Conservation (phyloP, 2,329 filamentous ascomycete species). For the Sporothrix phasma region DNA sequence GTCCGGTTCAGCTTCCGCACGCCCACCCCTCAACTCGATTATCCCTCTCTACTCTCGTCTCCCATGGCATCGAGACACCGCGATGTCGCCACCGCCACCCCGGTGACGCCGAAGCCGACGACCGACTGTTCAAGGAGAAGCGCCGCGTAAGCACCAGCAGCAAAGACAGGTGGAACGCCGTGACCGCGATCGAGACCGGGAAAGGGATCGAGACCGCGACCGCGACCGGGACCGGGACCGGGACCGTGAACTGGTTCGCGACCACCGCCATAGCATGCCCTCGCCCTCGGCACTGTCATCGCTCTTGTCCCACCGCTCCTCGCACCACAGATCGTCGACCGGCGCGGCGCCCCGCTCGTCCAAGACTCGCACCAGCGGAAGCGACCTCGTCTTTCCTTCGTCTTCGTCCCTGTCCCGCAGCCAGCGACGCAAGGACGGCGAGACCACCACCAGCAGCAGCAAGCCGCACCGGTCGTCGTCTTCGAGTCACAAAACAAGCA, state of each 20-base stretch:
- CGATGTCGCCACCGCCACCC: slow-evolving; percentile 5
- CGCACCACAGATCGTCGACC: slow-evolving; percentile 9
- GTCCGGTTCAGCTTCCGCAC: not conserved
- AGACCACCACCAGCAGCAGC: not conserved
- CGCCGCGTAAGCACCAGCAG: slow-evolving; percentile 10
- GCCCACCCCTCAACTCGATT: not conserved
- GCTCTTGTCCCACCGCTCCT: slow-evolving; percentile 10
- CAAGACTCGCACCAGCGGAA: slow-evolving; percentile 14
- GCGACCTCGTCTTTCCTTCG: slow-evolving; percentile 14
- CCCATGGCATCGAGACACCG: slow-evolving; percentile 12
- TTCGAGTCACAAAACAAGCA: slow-evolving; percentile 4
- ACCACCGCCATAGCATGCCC: slow-evolving; percentile 8
- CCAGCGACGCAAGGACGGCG: slow-evolving; percentile 6
- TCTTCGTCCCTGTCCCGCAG: slow-evolving; percentile 7
- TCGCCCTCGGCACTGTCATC: slow-evolving; percentile 15
- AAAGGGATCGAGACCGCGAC: not conserved
- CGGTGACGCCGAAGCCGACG: slow-evolving; percentile 9
- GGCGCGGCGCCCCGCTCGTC: slow-evolving; percentile 1
- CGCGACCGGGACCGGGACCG: not conserved
- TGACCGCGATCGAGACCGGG: not conserved
- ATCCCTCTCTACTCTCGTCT: not conserved
- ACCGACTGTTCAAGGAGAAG: slow-evolving; percentile 10
- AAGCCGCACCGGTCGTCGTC: slow-evolving; percentile 9
- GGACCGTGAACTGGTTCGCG: not conserved
- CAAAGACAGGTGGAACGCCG: slow-evolving; percentile 10